Evolutionary conservation across 495 filamentous ascomycete genomes (phyloP).

Genomic region (Collariella sp.): DNA sequence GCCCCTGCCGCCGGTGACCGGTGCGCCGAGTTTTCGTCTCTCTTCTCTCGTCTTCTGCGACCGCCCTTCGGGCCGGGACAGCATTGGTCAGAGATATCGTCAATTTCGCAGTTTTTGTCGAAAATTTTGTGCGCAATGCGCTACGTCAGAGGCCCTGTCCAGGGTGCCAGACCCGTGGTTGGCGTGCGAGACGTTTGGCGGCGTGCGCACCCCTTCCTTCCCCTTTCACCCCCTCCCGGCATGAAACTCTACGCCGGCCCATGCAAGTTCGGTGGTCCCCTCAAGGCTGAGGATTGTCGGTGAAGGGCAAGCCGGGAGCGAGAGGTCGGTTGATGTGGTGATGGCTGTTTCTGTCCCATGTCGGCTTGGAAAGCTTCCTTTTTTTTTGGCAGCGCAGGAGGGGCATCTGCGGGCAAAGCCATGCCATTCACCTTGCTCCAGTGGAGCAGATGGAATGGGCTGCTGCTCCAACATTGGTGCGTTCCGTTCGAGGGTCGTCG

Average conservation of each 20-base stretch:
- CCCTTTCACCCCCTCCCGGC: constrained; percentile 8
- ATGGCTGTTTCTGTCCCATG: no score
- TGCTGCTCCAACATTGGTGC: constrained; percentile 7
- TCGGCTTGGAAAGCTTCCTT: constrained; percentile 11
- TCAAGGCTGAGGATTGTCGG: constrained; percentile 22
- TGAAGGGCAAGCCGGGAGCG: constrained; percentile 18
- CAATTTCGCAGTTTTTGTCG: constrained; percentile 13
- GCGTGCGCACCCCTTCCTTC: constrained; percentile 17
- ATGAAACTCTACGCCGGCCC: constrained; percentile 20
- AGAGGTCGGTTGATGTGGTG: constrained; percentile 16
- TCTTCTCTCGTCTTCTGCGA: constrained; percentile 16
- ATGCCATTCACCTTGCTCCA: constrained; percentile 13
- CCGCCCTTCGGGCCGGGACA: background rate
- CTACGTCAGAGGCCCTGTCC: constrained; percentile 25
- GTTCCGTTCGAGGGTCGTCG: constrained; percentile 4
- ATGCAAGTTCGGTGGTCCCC: constrained; percentile 11
- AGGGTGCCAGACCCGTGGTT: constrained; percentile 7
- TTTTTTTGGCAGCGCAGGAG: constrained; percentile 10
- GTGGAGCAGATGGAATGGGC: constrained; percentile 11
- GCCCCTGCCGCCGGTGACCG: constrained; percentile 1
- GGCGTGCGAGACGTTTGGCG: constrained; percentile 26
- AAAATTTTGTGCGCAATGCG: constrained; percentile 22
- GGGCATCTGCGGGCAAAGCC: background rate
- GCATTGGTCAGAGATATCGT: constrained; percentile 26
- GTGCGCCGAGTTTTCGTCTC: constrained; percentile 1